Evolutionary conservation across 2,329 filamentous ascomycete species (phyloP), one percentile per base, ranked within the genome.

Genomic region (Metarhizium robertsii): DNA sequence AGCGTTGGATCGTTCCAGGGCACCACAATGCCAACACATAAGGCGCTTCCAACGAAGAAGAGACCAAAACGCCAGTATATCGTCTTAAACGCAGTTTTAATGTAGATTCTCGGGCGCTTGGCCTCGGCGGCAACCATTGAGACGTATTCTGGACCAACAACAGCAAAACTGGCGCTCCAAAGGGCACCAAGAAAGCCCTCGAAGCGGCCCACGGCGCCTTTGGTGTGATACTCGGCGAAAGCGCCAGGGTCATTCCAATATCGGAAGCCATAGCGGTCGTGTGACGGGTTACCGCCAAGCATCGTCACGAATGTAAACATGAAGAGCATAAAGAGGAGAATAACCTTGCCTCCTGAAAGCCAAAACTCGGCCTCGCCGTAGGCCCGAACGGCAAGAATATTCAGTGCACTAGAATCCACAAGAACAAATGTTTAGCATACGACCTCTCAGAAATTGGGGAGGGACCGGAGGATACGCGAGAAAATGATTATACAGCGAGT

Each of bases 271-370:
- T 84, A 89, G 2, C 81, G 75, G 62, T 88, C 85, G 50, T 81
- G 73, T 6, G 83, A 66, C 0, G 88, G 88, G 61, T 92, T 92
- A 34, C 86, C 88, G 40, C 88, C 88, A 7, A 90, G 74, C 85
- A 91, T 90, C 51, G 83, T 85, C 61, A 92, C 77, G 65, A 92
- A 87, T n/a, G 88, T 91, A 70, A 87, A 91, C 64, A 77, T 71
- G 67, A 90, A 85, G 53, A 89, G 74, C 13, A 84, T 81, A 57
- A 85, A 73, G 61, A 87, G 86, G 50, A 88, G 75, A 25, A 88
- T 67, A 38, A 88, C 76, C 66, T 88, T 88, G 59, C 83, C 83
- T 43, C 70, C 71, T 2, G 80, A 79, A 3, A 84, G 72, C 79
- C 79, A 85, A 63, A 92, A 92, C 64, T 92, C 88, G 11, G 85